A percentile compares a stretch with the other conserved stretches of the same genome.
Evolutionary conservation across 1,139 yeast genomes (phyloP).

Genomic region (Kurtzmaniella quercitrusa): DNA sequence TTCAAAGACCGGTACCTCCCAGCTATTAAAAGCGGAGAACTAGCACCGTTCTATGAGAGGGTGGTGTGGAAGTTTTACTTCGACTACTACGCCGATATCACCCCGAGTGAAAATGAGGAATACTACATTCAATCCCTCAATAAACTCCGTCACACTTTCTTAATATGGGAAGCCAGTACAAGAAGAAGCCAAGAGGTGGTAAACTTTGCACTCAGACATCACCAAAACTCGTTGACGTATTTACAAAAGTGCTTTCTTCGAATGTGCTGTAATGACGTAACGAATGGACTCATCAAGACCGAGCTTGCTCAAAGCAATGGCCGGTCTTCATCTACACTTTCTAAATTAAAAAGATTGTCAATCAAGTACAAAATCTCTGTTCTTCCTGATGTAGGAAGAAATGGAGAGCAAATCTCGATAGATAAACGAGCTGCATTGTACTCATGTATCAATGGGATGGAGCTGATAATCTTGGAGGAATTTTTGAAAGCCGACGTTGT

Average conservation of each 20-base stretch:
- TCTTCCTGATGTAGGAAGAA: slow-evolving; percentile 12
- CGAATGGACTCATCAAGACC: slow-evolving; percentile 12
- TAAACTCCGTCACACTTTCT: slow-evolving; percentile 24
- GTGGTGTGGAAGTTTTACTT: slow-evolving; percentile 41
- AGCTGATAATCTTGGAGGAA: slow-evolving; percentile 10
- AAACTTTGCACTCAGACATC: slow-evolving; percentile 13
- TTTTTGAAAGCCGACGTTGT: slow-evolving; percentile 4
- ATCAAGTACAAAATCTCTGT: slow-evolving; percentile 25
- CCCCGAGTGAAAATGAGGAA: slow-evolving; percentile 15
- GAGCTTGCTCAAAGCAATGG: slow-evolving; percentile 8
- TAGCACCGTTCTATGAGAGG: slow-evolving; percentile 38
- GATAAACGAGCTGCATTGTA: slow-evolving; percentile 14
- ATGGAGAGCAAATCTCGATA: slow-evolving; percentile 2
- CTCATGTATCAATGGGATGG: slow-evolving; percentile 10
- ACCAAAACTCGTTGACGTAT: slow-evolving; percentile 14
- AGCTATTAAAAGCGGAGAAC: slow-evolving; percentile 17
- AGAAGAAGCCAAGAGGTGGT: slow-evolving; percentile 14
- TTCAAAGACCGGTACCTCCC: slow-evolving; percentile 25
- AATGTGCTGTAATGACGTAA: slow-evolving; percentile 15
- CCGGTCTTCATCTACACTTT: slow-evolving; percentile 16
- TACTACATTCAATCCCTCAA: slow-evolving; percentile 21
- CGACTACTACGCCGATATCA: slow-evolving; percentile 23
- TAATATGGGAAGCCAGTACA: slow-evolving; percentile 39
- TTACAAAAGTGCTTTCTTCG: slow-evolving; percentile 24
- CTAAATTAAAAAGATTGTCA: slow-evolving; percentile 27